Conservation (phyloP, 148 eudicot species). For the Nepenthes mirabilis region DNA sequence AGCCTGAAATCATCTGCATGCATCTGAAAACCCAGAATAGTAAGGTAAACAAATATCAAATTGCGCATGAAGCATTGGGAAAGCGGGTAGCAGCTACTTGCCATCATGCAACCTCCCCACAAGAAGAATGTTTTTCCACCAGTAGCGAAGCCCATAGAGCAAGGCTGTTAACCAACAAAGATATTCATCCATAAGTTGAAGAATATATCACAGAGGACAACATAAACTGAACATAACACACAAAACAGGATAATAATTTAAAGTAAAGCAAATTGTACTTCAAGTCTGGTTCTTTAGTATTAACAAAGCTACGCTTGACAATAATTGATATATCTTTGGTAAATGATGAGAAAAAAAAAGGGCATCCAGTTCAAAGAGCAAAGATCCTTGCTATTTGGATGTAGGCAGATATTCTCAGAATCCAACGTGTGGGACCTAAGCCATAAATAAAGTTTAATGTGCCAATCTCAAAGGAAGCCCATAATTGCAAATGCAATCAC, state of each 20-base stretch:
- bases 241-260: neutral
- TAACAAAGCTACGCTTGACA: neutral
- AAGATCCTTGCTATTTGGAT: no score
- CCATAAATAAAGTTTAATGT: no score
- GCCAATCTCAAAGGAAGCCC: no score
- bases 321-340: no score
- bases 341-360: no score
- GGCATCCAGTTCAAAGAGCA: no score
- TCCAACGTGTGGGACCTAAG: no score
- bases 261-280: neutral
- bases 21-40: constrained; percentile 44
- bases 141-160: constrained; percentile 99
- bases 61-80: constrained; percentile 2
- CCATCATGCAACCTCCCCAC: constrained; percentile 99
- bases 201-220: neutral
- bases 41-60: constrained; percentile 1
- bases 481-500: no score
- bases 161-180: constrained; percentile 43
- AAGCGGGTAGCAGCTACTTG: constrained; percentile 20
- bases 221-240: neutral
- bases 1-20: constrained; percentile 95
- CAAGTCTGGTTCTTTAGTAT: neutral
- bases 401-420: no score
- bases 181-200: neutral
- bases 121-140: constrained; percentile 92